These are phyloP conservation scores for Halophytophthora polymorphica DNA, from an alignment of 352 stramenopile species.

Conservation along the genomic window DNA sequence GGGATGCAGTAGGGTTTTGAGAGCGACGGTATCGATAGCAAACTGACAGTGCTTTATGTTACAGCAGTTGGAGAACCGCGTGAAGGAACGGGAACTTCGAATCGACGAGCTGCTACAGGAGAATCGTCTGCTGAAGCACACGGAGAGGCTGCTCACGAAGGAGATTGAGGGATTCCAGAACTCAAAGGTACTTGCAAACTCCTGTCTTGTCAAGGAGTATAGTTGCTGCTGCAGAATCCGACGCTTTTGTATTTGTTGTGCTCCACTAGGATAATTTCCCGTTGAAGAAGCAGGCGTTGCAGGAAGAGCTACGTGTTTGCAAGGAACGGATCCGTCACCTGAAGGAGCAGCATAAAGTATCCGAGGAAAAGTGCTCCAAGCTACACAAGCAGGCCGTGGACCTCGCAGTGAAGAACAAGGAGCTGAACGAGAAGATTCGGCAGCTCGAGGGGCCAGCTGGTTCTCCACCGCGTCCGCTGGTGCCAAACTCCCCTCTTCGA, in stretches of 20 bases:
- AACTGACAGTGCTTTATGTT: conserved; percentile 1
- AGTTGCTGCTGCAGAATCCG: background rate
- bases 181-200: conserved; percentile 27
- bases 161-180: conserved; percentile 62
- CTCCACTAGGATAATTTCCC: conserved; percentile 43
- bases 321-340: conserved; percentile 57
- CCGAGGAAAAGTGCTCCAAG: conserved; percentile 44
- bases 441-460: conserved; percentile 28
- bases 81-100: conserved; percentile 57
- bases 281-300: conserved; percentile 38
- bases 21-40: background rate
- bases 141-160: conserved; percentile 48
- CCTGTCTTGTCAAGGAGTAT: conserved; percentile 1
- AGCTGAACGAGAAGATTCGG: conserved; percentile 40
- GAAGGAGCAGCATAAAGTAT: conserved; percentile 46
- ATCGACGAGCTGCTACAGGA: conserved; percentile 60
- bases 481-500: conserved; percentile 1
- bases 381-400: conserved; percentile 62
- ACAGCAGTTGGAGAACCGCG: conserved; percentile 57
- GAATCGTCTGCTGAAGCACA: conserved; percentile 53
- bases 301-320: conserved; percentile 62
- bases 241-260: background rate
- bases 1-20: background rate
- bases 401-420: conserved; percentile 53
- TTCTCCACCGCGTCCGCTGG: conserved; percentile 9